These are phyloP conservation scores for Neonectria hederae DNA, from an alignment of 2,329 filamentous ascomycete species.

Conservation along the genomic window DNA sequence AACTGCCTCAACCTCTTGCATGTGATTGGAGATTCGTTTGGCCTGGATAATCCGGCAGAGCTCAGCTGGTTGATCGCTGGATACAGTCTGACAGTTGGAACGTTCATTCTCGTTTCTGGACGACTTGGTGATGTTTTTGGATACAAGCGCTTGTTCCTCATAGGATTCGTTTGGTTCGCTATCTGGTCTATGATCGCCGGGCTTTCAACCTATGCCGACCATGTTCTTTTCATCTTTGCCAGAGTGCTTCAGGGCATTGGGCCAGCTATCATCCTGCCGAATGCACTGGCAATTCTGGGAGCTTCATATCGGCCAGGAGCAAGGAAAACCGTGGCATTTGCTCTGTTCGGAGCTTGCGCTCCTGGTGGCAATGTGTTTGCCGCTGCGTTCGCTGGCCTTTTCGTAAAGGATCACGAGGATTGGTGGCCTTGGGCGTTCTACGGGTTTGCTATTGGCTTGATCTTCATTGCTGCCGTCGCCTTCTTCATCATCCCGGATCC, in stretches of 20 bases:
- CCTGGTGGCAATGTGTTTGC: constrained; percentile 58
- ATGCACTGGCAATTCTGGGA: constrained; percentile 70
- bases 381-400: constrained; percentile 51
- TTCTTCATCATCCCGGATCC: constrained; percentile 49
- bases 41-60: constrained; percentile 33
- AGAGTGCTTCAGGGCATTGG: constrained; percentile 69
- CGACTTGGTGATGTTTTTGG: constrained; percentile 68
- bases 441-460: constrained; percentile 50
- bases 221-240: constrained; percentile 59
- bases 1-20: constrained; percentile 39
- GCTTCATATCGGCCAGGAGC: constrained; percentile 64
- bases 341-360: constrained; percentile 57
- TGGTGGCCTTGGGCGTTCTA: constrained; percentile 63
- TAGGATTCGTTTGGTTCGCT: constrained; percentile 64
- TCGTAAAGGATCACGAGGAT: constrained; percentile 46
- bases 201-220: constrained; percentile 49
- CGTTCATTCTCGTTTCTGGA: constrained; percentile 66
- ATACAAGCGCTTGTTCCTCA: constrained; percentile 63
- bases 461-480: constrained; percentile 45
- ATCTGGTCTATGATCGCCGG: constrained; percentile 62
- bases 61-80: constrained; percentile 59
- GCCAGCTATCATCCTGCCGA: constrained; percentile 70
- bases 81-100: constrained; percentile 35
- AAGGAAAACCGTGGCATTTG: constrained; percentile 69
- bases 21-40: constrained; percentile 35